Evolutionary conservation across 768 basidiomycete genomes (phyloP).

Genomic region (Boletus rubropictus): DNA sequence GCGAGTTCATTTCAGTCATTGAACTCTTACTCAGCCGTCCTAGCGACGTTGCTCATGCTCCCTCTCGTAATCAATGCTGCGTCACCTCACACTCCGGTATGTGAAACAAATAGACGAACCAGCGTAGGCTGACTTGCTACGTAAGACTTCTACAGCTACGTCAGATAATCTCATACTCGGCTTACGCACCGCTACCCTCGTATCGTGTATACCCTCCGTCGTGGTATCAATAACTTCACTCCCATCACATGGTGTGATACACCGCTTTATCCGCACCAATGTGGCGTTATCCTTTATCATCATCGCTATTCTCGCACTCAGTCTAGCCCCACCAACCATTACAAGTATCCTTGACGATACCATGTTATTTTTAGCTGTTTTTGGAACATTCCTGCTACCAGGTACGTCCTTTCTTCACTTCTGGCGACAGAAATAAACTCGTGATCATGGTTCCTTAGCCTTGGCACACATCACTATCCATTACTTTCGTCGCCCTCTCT

Average conservation of each 20-base stretch:
- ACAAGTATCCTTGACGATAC: conserved; percentile 41
- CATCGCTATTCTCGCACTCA: conserved; percentile 38
- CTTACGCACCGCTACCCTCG: conserved; percentile 47
- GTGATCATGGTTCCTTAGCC: conserved; percentile 34
- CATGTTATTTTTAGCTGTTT: conserved; percentile 46
- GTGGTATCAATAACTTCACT: conserved; percentile 51
- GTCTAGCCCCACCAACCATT: conserved; percentile 40
- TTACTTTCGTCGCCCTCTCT: conserved; percentile 76
- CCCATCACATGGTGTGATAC: conserved; percentile 40
- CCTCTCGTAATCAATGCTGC: conserved; percentile 55
- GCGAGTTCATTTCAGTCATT: conserved; percentile 55
- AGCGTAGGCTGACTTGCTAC: conserved; percentile 10
- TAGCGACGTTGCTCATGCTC: conserved; percentile 47
- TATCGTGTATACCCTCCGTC: conserved; percentile 54
- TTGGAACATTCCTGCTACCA: conserved; percentile 58
- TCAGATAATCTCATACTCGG: conserved; percentile 22
- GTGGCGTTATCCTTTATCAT: conserved; percentile 42
- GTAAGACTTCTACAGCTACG: conserved; percentile 5
- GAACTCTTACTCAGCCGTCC: conserved; percentile 43
- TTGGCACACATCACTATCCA: conserved; percentile 77
- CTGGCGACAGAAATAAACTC: not conserved
- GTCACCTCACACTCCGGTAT: conserved; percentile 37
- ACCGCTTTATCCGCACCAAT: conserved; percentile 37
- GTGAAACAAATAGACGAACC: conserved; percentile 25
- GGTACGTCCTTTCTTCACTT: conserved; percentile 32